Conservation (phyloP, 1,139 yeast genomes). For the Debaryomyces udenii region DNA sequence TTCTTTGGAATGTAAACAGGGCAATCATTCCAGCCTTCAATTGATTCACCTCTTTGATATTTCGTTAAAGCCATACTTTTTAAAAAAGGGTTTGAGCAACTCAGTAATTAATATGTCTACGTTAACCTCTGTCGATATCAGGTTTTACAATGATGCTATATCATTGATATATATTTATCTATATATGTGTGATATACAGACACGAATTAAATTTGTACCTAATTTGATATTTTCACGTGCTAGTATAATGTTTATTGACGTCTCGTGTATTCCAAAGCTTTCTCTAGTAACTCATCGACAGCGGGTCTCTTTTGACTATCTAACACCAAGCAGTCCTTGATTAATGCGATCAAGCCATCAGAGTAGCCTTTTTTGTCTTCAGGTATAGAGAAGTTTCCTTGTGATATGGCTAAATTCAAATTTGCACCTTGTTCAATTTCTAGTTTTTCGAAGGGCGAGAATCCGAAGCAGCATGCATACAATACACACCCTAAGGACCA, state of each 20-base stretch:
- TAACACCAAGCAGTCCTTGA: conserved; percentile 60
- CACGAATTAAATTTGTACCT: not conserved
- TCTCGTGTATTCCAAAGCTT: conserved; percentile 39
- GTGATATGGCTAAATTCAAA: conserved; percentile 72
- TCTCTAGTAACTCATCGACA: conserved; percentile 58
- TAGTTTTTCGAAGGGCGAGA: conserved; percentile 85
- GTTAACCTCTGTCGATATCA: not conserved
- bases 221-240: conserved; percentile 8
- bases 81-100: no score
- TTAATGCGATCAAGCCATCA: conserved; percentile 54
- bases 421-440: conserved; percentile 84
- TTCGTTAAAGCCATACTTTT: conserved; percentile 35
- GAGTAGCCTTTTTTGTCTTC: conserved; percentile 47
- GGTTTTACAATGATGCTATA: not conserved
- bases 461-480: conserved; percentile 75
- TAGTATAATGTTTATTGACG: conserved; percentile 8
- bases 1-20: conserved; percentile 25
- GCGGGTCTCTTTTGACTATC: conserved; percentile 65
- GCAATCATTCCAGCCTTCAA: conserved; percentile 54
- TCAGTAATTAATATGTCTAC: not conserved
- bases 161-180: not conserved
- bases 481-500: conserved; percentile 91
- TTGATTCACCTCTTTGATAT: conserved; percentile 42
- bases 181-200: no score
- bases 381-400: conserved; percentile 73